Evolutionary conservation across 257 asterid genomes (phyloP).

Genomic region (Capsicum rhomboideum): DNA sequence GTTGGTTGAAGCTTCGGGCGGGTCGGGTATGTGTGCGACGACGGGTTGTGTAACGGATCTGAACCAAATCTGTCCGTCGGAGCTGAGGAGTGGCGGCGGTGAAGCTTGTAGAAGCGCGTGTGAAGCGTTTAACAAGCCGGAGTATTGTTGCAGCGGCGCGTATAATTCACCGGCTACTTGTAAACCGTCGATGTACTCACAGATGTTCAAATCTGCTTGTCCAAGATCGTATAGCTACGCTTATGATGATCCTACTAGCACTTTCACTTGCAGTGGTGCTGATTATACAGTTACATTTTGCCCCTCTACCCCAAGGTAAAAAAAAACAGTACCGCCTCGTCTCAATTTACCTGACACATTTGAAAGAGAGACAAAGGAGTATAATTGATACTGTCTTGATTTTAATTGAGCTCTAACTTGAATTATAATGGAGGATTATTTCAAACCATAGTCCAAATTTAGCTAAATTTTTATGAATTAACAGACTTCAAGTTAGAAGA

Average conservation of each 20-base stretch:
- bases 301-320: slow-evolving; percentile 79
- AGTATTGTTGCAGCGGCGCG: slow-evolving; percentile 92
- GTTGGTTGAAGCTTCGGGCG: slow-evolving; percentile 76
- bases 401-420: neutral
- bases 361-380: too few relatives aligned
- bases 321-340: too few relatives aligned
- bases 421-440: neutral
- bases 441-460: neutral
- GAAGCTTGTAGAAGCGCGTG: slow-evolving; percentile 90
- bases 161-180: slow-evolving; percentile 71
- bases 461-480: too few relatives aligned
- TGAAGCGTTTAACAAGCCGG: slow-evolving; percentile 74
- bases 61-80: slow-evolving; percentile 80
- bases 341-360: too few relatives aligned
- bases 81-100: slow-evolving; percentile 56
- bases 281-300: slow-evolving; percentile 82
- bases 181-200: slow-evolving; percentile 74
- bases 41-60: slow-evolving; percentile 95
- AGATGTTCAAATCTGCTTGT: slow-evolving; percentile 72
- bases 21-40: slow-evolving; percentile 85
- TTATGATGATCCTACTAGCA: slow-evolving; percentile 92
- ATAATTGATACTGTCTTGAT: too few relatives aligned
- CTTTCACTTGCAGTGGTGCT: slow-evolving; percentile 86
- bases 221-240: slow-evolving; percentile 95
- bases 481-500: too few relatives aligned